Evolutionary conservation across 2,329 filamentous ascomycete genomes (phyloP).

Genomic region (Aaosphaeria pasadenensis): DNA sequence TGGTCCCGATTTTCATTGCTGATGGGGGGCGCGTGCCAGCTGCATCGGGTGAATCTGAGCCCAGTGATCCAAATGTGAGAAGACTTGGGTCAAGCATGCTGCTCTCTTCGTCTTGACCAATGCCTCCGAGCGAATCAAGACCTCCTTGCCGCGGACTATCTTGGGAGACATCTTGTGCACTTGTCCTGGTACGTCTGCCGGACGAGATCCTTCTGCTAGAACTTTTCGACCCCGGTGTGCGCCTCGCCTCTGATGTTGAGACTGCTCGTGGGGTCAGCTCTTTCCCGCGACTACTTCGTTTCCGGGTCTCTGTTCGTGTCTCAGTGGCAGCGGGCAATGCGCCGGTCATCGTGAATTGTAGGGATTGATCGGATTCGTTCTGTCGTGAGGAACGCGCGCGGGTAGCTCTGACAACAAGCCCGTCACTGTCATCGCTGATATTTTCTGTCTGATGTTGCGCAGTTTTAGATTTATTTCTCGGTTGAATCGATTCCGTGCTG

Average conservation of each 20-base stretch:
- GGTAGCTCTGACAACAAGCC: slow-evolving; percentile 28
- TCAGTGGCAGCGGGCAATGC: slow-evolving; percentile 24
- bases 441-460: slow-evolving; percentile 14
- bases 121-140: not conserved
- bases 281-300: slow-evolving; percentile 12
- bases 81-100: slow-evolving; percentile 29
- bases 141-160: not conserved
- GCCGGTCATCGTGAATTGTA: slow-evolving; percentile 31
- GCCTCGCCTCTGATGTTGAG: not conserved
- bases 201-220: slow-evolving; percentile 1
- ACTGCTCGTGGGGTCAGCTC: slow-evolving; percentile 1
- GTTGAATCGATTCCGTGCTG: not conserved
- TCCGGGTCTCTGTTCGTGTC: slow-evolving; percentile 1
- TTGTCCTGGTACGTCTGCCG: not conserved
- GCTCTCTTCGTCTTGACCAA: slow-evolving; percentile 18
- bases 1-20: slow-evolving; percentile 42
- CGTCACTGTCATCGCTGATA: slow-evolving; percentile 38
- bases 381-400: slow-evolving; percentile 11
- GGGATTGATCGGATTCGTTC: slow-evolving; percentile 14
- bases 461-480: not conserved
- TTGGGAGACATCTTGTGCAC: not conserved
- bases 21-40: slow-evolving; percentile 41
- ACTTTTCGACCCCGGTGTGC: slow-evolving; percentile 18
- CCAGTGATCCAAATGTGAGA: slow-evolving; percentile 30
- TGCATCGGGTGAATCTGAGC: slow-evolving; percentile 28